Percentiles rank a stretch among this genome's conserved stretches.
Conservation (phyloP, 352 stramenopile species). For the Thraustochytrium aureum region DNA sequence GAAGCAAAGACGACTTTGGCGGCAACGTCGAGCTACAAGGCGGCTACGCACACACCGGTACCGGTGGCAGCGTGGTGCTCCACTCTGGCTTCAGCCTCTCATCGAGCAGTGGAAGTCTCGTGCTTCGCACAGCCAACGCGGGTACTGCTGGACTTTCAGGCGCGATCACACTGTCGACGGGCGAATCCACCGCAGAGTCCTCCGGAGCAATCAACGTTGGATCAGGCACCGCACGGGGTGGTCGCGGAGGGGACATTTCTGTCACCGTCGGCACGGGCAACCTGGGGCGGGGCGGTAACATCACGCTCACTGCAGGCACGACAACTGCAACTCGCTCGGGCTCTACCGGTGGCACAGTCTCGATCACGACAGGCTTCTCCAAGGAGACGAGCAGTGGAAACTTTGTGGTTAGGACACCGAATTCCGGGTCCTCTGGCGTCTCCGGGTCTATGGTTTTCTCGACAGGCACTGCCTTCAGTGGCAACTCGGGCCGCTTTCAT, state of each 20-base stretch:
- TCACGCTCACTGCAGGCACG: conserved; percentile 60
- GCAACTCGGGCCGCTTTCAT: conserved; percentile 60
- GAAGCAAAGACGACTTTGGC: conserved; percentile 45
- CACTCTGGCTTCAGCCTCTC: conserved; percentile 37
- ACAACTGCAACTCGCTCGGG: conserved; percentile 58
- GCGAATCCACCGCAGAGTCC: conserved; percentile 53
- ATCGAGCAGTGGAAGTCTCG: conserved; percentile 10
- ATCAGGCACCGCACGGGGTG: conserved; percentile 61
- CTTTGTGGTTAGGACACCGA: conserved; percentile 61
- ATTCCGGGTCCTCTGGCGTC: conserved; percentile 61
- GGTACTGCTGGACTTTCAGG: conserved; percentile 60
- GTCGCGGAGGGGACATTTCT: conserved; percentile 62
- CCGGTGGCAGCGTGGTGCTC: conserved; percentile 21
- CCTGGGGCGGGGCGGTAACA: conserved; percentile 57
- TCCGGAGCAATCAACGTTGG: conserved; percentile 62
- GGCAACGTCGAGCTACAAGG: conserved; percentile 61
- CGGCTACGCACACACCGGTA: conserved; percentile 35
- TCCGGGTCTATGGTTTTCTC: conserved; percentile 56
- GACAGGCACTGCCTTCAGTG: conserved; percentile 61
- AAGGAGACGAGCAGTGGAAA: conserved; percentile 56
- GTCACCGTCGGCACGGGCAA: conserved; percentile 60
- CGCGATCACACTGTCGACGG: conserved; percentile 62
- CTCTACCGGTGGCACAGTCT: conserved; percentile 63
- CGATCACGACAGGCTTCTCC: conserved; percentile 60
- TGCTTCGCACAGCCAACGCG: not conserved